Percentiles rank a stretch among this genome's conserved stretches.
phyloP scores from a whole-genome alignment of 73 alveolate species.

The Tetrahymena thermophila region DNA sequence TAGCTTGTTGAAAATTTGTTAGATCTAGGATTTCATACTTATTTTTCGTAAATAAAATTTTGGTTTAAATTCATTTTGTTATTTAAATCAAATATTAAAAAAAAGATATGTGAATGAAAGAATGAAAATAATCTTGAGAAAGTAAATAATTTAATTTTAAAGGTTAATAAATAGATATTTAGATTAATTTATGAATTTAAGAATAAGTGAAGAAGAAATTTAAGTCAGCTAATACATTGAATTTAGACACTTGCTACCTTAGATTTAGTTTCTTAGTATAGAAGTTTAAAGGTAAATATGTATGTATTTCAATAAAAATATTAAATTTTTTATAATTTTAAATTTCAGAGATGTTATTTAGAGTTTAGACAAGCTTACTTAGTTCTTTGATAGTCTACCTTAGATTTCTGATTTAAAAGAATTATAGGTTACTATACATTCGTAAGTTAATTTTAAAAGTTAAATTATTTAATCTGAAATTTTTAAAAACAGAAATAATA shows the following conservation, averaged over 20 bases:
- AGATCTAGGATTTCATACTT: neutral
- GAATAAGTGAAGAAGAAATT: neutral
- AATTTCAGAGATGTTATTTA: neutral
- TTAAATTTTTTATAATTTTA: neutral
- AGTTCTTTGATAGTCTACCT: neutral
- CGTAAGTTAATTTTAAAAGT: neutral
- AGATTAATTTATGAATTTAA: too few species aligned
- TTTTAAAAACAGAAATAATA: neutral
- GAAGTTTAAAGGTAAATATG: neutral
- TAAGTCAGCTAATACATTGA: neutral
- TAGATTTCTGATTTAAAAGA: neutral
- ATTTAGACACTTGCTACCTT: neutral
- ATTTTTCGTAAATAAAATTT: neutral
- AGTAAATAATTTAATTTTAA: neutral
- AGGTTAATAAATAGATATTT: neutral
- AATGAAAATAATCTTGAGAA: neutral
- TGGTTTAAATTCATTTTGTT: too few species aligned
- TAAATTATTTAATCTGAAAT: too few species aligned
- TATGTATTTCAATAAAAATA: too few species aligned
- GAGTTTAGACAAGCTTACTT: neutral
- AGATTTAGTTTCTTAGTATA: neutral
- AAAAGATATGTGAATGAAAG: neutral
- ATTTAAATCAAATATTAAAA: neutral
- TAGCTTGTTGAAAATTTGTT: neutral
- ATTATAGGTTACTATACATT: neutral